Evolutionary conservation across 352 stramenopile species (phyloP), one percentile per base, ranked within the genome.

Genomic region (Globisporangium perplexum): DNA sequence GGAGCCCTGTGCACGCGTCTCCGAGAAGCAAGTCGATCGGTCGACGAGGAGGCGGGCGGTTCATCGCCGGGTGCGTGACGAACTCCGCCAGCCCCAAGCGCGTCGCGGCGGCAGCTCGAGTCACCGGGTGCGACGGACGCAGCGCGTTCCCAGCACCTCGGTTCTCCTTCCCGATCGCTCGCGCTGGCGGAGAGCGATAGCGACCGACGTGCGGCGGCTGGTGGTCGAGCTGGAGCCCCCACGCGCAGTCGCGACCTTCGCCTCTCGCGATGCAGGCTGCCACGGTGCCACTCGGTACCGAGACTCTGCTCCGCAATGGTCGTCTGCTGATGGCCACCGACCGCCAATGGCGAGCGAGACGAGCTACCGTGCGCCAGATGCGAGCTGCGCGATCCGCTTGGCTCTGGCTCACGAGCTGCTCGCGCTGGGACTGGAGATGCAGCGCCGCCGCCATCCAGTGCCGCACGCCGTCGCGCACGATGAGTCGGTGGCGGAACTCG

Each of bases 31-130:
- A 24, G 1, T 69, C 66, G 28, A 78, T 50, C 0, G 69, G 57
- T 38, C 68, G 71, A n/a, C 69, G 60, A 7, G 69, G 69, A 39
- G 59, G 66, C 36, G 69, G 69, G 8, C 69, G 63, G 38, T 60
- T 69, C 48, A 52, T 46, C 17, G 58, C 66, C n/a, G 41, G 41
- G 20, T 69, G 24, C 39, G 61, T 61, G n/a, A 72, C 66, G 48
- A 73, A 75, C 41, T 72, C 66, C 7, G 56, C 65, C 11, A 77
- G 30, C 10, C 36, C 17, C 1, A 42, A 36, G 4, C 56, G 56
- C 3, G 1, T 8, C 20, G 3, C 7, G n/a, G n/a, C 15, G 28
- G 26, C 12, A 15, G 22, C 30, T 10, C 24, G 28, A 1, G 8
- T 8, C n/a, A 4, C 4, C 7, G 8, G 45, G 23, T 50, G 11